Base-by-base conservation (phyloP, 2,329 filamentous ascomycete species). In the Meredithiella fracta region DNA sequence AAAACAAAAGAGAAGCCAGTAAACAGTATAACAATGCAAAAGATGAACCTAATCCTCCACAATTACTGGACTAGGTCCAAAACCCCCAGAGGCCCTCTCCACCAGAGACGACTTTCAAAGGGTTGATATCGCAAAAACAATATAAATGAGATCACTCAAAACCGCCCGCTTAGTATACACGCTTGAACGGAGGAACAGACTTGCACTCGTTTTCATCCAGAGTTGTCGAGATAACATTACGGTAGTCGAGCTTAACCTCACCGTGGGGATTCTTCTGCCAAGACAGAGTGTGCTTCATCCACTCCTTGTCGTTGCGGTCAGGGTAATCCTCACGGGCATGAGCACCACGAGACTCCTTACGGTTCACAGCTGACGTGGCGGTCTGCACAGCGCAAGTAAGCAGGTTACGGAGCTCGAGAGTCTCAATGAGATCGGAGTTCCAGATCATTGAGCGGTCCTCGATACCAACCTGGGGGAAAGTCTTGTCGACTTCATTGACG, bases 401-500 rank as follows among this genome's bases (percentile, higher is more conserved):
- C 66, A 98, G 72, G 72, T 98, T 98, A 67, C 90, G 80, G 66
- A 97, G 77, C 73, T 98, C 92, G 57, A 98, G 81, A 6, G 91
- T 94, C 78, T 97, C 91, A 60, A 95, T 88, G 40, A 97, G 80
- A 67, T 97, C 91, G 23, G 86, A 89, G 82, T 97, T 97, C 91
- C 91, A 97, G 76, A 97, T 97, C 91, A 97, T 96, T 78, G 87
- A 94, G 71, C 92, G 86, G 72, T 97, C 91, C 80, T 95, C 94
- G 74, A 87, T 96, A 66, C 88, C 87, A 63, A 97, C 84, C 66
- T 96, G 77, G 64, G 76, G 72, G 73, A 85, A 97, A 65, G 75
- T 78, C 64, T 78, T 71, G 69, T 97, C 91, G 63, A 97, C 87
- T 63, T 88, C 82, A 62, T 73, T 81, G 69, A 97, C 92, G 76